phyloP scores from a whole-genome alignment of 805 yeast genomes.

The Metschnikowia dekortorum region DNA sequence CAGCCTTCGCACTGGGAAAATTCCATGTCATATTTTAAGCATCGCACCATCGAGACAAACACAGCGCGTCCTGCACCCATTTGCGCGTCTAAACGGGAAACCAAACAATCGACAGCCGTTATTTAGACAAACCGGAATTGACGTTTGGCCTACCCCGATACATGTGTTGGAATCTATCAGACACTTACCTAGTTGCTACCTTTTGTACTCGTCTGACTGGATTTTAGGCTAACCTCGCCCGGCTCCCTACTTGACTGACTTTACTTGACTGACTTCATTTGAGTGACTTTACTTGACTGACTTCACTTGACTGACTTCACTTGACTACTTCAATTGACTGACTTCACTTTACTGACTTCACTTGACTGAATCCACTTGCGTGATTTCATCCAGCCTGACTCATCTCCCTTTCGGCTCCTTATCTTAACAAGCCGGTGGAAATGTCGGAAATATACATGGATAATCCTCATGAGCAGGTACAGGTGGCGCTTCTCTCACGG shows the following conservation, averaged over 20 bases:
- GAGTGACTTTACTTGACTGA: no score
- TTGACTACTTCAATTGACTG: no score
- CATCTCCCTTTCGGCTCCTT: no score
- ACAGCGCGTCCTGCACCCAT: background rate
- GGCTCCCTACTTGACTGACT: no score
- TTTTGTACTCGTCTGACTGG: no score
- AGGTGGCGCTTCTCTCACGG: constrained; percentile 67
- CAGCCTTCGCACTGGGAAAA: background rate
- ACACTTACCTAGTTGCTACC: background rate
- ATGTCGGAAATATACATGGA: constrained; percentile 46
- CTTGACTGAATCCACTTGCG: no score
- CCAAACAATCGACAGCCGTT: background rate
- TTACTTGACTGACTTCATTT: no score
- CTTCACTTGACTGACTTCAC: no score
- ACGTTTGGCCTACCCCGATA: no score
- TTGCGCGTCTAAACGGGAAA: background rate
- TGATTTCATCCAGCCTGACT: background rate
- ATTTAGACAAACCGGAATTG: background rate
- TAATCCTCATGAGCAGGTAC: constrained; percentile 82
- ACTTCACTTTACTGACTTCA: no score
- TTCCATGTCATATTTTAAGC: background rate
- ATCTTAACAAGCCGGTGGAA: background rate
- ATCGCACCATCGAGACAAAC: background rate
- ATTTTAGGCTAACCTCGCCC: no score
- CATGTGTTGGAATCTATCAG: no score